Evolutionary conservation across 345 rosid species (phyloP), one percentile per base, ranked within the genome.

Genomic region (Xanthoceras sorbifolium): DNA sequence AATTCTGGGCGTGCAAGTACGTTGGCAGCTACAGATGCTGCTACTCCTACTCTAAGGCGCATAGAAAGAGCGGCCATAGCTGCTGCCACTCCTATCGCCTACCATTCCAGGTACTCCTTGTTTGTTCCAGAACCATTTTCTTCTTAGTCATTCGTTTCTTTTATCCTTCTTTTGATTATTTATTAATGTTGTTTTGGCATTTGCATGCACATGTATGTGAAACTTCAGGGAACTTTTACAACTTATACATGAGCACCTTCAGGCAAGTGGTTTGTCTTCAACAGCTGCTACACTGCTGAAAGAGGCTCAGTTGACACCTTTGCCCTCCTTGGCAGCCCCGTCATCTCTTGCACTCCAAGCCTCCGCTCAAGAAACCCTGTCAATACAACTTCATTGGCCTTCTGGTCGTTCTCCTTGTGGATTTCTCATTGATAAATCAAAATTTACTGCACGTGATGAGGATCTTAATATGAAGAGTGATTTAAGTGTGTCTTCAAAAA

Each of bases 1-100:
- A 96, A 92, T 82, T 90, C 99, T 23, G 99, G 99, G 62, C 94
- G 97, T 79, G 94, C 97, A 3, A 93, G 89, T 83, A 87, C 97
- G 18, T 77, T 96, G 64, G 94, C 99, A 66, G 99, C 99, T 61
- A 93, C 97, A 20, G 99, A 96, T 91, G 99, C 99, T 76, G 98
- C 99, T 72, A 96, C 93, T 69, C 99, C 99, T 42, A 93, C 99
- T 50, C 75, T 96, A 81, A 89, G 92, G 80, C 99, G 99, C 81
- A 96, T 96, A 63, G 99, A 96, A 82, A 90, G 99, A 89, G 99
- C 98, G 20, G 99, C 99, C 76, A 90, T 96, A 38, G 99, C 98
- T 50, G 98, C 98, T 69, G 99, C 99, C 8, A 96, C 99, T 69
- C 99, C 99, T 73, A 93, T 96, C 72, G 88, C 94, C 71, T 96